These are phyloP conservation scores for Neurospora sp. DNA, from an alignment of 495 filamentous ascomycete species.

Conservation along the genomic window DNA sequence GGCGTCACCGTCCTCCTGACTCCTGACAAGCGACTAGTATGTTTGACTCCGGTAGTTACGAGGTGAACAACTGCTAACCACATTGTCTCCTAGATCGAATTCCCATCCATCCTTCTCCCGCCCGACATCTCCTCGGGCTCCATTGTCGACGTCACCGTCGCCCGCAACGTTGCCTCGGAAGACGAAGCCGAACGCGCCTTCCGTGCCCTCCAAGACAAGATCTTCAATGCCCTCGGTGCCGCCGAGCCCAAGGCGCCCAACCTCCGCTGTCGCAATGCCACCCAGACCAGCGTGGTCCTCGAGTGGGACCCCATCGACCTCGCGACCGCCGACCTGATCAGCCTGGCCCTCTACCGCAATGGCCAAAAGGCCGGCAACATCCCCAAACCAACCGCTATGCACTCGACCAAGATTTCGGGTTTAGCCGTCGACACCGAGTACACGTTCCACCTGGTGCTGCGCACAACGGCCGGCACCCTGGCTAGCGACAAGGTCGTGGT, in stretches of 20 bases:
- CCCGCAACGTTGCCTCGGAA: conserved; percentile 78
- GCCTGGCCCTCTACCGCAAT: conserved; percentile 86
- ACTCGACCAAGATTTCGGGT: conserved; percentile 94
- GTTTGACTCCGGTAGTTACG: too few species aligned
- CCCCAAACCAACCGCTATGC: conserved; percentile 71
- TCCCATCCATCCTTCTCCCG: conserved; percentile 93
- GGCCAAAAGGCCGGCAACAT: conserved; percentile 92
- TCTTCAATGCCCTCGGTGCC: conserved; percentile 77
- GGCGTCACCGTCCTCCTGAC: conserved; percentile 95
- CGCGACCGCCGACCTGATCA: conserved; percentile 82
- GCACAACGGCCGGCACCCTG: conserved; percentile 83
- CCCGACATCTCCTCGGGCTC: conserved; percentile 87
- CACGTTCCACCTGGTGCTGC: conserved; percentile 82
- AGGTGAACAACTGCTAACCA: too few species aligned
- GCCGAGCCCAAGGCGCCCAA: conserved; percentile 66
- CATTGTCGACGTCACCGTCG: conserved; percentile 95
- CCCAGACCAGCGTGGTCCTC: conserved; percentile 91
- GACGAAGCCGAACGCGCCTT: conserved; percentile 60
- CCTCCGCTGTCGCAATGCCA: conserved; percentile 87
- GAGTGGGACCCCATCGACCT: conserved; percentile 96
- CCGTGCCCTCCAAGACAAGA: conserved; percentile 72
- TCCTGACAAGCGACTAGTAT: conserved; percentile 91
- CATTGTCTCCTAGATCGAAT: conserved; percentile 66
- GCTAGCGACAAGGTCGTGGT: conserved; percentile 74
- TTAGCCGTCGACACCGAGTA: conserved; percentile 93